Evolutionary conservation across 2,329 filamentous ascomycete genomes (phyloP).

Genomic region (Botrytis porri): DNA sequence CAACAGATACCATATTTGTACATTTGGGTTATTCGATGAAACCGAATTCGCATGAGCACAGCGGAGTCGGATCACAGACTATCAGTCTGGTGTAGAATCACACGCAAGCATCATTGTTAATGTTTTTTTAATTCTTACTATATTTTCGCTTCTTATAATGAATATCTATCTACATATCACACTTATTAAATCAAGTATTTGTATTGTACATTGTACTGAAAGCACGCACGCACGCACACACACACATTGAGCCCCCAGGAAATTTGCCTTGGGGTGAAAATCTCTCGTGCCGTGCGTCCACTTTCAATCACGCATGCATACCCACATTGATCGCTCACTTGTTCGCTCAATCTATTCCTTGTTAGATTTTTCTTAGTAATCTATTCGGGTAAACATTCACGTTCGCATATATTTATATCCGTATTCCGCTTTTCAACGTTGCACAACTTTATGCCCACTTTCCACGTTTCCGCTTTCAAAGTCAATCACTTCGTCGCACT

Average conservation of each 20-base stretch:
- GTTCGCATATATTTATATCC: neutral
- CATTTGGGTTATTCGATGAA: neutral
- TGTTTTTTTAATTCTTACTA: neutral
- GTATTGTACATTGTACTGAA: neutral
- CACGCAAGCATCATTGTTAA: neutral
- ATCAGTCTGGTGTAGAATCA: neutral
- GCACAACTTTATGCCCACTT: neutral
- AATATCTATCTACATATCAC: neutral
- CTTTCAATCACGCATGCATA: neutral
- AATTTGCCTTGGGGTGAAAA: neutral
- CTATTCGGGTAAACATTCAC: neutral
- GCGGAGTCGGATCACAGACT: neutral
- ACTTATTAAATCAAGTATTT: neutral
- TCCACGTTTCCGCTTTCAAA: neutral
- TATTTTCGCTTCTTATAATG: neutral
- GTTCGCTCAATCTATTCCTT: neutral
- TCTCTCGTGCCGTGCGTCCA: neutral
- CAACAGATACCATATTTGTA: constrained; percentile 5
- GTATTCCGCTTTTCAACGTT: neutral
- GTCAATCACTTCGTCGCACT: neutral
- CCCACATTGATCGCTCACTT: neutral
- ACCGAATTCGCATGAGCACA: neutral
- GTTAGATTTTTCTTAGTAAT: neutral
- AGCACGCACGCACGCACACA: neutral
- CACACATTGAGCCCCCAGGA: neutral